Percentiles rank a stretch among this genome's conserved stretches.
These are phyloP conservation scores for Lachancea kluyveri DNA, from an alignment of 805 yeast genomes.

Conservation along the genomic window DNA sequence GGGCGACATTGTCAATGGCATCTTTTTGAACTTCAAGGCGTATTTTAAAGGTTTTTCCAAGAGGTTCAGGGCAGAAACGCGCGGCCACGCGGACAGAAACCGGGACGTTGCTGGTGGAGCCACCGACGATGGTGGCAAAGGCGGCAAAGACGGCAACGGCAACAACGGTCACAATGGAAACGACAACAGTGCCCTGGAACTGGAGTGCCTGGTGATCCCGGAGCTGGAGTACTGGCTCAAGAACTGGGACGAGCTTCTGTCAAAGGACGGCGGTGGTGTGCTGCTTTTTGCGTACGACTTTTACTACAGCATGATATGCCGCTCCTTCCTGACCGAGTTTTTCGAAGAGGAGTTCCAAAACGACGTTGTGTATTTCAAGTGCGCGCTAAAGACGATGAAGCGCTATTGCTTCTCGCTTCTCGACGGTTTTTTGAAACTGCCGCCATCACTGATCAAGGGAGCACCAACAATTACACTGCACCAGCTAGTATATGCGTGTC, in stretches of 20 bases:
- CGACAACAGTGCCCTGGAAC: conserved; percentile 3
- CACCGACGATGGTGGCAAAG: conserved; percentile 3
- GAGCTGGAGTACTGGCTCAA: conserved; percentile 41
- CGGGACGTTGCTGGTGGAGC: conserved; percentile 1
- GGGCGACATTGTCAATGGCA: conserved; percentile 28
- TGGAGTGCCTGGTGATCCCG: conserved; percentile 20
- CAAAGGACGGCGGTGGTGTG: conserved; percentile 44
- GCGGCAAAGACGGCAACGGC: not conserved
- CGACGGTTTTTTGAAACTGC: conserved; percentile 38
- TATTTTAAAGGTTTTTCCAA: conserved; percentile 17
- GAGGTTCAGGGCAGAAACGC: conserved; percentile 3
- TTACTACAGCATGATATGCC: conserved; percentile 39
- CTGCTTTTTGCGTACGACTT: conserved; percentile 43
- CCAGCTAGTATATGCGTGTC: conserved; percentile 49
- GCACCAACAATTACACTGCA: conserved; percentile 48
- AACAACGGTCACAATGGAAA: conserved; percentile 2
- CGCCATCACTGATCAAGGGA: conserved; percentile 44
- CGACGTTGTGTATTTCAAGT: conserved; percentile 20
- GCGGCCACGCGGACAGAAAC: not conserved
- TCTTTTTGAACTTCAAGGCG: conserved; percentile 23
- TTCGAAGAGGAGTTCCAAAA: conserved; percentile 18
- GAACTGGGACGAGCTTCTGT: conserved; percentile 40
- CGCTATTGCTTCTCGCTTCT: conserved; percentile 41
- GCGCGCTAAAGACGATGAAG: conserved; percentile 37
- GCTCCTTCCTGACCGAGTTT: conserved; percentile 30